phyloP scores from a whole-genome alignment of 176 grass and related monocot species.

The Carex parvula region DNA sequence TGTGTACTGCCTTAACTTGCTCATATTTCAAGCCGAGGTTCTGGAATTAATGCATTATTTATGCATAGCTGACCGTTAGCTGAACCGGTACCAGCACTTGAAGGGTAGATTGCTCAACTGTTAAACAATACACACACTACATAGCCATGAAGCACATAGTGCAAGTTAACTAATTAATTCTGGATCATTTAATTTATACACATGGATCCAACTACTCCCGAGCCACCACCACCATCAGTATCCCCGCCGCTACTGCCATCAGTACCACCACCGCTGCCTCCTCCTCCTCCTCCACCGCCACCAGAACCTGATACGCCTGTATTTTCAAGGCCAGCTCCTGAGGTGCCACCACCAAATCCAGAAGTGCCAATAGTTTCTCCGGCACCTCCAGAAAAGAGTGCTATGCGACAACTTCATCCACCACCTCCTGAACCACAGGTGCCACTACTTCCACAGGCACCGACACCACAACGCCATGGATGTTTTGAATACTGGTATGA shows the following conservation, averaged over 20 bases:
- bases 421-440: slow-evolving; percentile 22
- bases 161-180: neutral
- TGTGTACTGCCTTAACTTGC: neutral
- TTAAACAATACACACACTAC: neutral
- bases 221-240: neutral
- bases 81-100: slow-evolving; percentile 13
- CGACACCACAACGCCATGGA: neutral
- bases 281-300: neutral
- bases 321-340: neutral
- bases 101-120: neutral
- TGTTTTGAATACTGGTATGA: slow-evolving; percentile 34
- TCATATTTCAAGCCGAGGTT: neutral
- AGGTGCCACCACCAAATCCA: neutral
- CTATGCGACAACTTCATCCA: neutral
- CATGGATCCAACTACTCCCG: slow-evolving; percentile 15
- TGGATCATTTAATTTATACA: neutral
- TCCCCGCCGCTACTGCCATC: slow-evolving; percentile 9
- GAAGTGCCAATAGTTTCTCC: slow-evolving; percentile 32
- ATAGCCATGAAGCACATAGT: neutral
- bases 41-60: neutral
- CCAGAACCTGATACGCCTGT: no score
- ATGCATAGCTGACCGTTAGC: slow-evolving; percentile 16
- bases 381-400: neutral
- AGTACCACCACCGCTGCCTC: neutral
- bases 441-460: slow-evolving; percentile 43